Evolutionary conservation across 169 alveolate genomes (phyloP).

Genomic region (Plasmodium inui): DNA sequence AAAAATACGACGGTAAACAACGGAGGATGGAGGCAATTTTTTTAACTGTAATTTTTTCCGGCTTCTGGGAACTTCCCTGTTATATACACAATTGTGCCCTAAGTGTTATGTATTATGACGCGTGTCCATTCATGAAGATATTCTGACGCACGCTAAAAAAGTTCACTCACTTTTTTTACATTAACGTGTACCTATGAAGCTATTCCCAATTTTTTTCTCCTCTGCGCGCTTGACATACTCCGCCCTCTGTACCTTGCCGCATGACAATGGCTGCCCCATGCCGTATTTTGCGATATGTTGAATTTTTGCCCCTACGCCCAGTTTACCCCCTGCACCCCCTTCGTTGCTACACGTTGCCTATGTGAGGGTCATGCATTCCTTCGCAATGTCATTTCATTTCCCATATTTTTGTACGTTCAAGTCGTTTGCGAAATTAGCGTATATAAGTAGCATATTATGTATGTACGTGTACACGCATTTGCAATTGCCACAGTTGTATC

Average conservation of each 20-base stretch:
- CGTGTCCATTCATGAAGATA: neutral
- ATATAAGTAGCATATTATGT: neutral
- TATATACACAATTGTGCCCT: neutral
- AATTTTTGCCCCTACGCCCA: neutral
- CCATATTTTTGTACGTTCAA: neutral
- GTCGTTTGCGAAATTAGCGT: neutral
- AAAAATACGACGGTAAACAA: neutral
- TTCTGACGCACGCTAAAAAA: neutral
- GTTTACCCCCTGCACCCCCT: neutral
- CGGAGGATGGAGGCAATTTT: neutral
- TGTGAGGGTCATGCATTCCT: neutral
- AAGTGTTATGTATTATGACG: neutral
- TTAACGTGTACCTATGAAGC: neutral
- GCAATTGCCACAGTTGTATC: slow-evolving; percentile 32
- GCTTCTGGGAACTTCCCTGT: neutral
- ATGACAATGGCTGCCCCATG: too few species aligned
- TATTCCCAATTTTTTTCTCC: neutral
- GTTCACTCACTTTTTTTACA: neutral
- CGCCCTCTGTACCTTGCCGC: neutral
- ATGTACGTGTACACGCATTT: neutral
- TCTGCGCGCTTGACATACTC: neutral
- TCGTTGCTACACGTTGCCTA: neutral
- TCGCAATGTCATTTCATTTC: neutral
- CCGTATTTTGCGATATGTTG: neutral
- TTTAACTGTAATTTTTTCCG: neutral